Base-by-base conservation (phyloP, 202 grass and related monocot genomes). In the Brachypodium distachyon region DNA sequence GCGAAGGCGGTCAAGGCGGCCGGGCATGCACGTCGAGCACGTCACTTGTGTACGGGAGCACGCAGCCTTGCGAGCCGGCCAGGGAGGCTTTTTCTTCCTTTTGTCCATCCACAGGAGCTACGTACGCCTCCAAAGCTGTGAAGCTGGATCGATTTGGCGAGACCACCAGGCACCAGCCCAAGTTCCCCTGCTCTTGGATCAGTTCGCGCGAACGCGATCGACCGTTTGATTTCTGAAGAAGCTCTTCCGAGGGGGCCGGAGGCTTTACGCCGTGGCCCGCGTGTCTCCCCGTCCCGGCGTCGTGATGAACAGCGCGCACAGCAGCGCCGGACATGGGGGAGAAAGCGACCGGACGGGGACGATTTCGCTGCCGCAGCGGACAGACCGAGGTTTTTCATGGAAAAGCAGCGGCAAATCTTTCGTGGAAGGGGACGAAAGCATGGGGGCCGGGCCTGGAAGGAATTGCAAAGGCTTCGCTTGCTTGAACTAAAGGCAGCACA, bases 321-420 rank as follows among this genome's bases (percentile, higher is more conserved):
- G 4, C 71, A 31, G 29, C 12, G 4, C 41, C 7, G 7, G 23
- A 19, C 22, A 21, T 31, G 36, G 5, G 12, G 12, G 37, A 40
- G 81, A 89, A 89, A 89, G 62, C 41, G 77, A 84, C 77, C 3
- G 3, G 48, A 72, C 70, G 79, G 16, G 16, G 7, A 3, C 58
- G 57, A 36, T 19, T 28, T 9, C 9, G 48, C 25, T 13, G 74
- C 70, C n/a, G 57, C 49, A 47, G 71, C 77, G 87, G 82, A 82
- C 82, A 73, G 78, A 81, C 77, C 65, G 72, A 89, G 72, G 87
- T 77, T 81, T 48, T 89, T 58, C 19, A 22, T 8, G 23, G 19
- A 49, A 85, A 85, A 85, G 62, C 49, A 21, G 48, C 19, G 34
- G 32, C 21, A 54, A 19, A 43, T 77, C 78, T 82, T 77, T 82